A percentile compares a stretch with the other conserved stretches of the same genome.
Evolutionary conservation across 345 rosid genomes (phyloP).

Genomic region (Ailanthus altissimus): DNA sequence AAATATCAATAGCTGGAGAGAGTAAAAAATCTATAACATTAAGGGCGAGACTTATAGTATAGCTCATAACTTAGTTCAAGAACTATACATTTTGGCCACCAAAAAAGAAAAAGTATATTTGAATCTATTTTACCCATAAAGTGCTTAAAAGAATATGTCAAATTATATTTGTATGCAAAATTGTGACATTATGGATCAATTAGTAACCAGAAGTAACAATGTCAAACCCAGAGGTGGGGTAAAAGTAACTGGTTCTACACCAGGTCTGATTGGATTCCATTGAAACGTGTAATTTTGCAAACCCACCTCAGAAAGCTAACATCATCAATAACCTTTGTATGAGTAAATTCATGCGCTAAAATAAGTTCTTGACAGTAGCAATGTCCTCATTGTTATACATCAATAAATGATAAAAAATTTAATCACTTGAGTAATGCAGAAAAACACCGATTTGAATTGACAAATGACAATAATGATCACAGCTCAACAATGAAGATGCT

Average conservation of each 20-base stretch:
- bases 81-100: neutral
- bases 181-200: neutral
- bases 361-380: neutral
- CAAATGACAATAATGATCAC: neutral
- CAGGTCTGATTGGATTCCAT: neutral
- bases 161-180: neutral
- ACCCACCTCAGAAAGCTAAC: neutral
- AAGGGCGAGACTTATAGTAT: neutral
- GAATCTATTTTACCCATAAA: constrained; percentile 2
- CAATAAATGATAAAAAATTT: neutral
- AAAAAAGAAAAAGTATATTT: neutral
- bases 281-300: neutral
- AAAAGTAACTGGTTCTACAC: neutral
- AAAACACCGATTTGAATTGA: neutral
- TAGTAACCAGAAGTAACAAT: neutral
- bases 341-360: neutral
- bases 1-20: neutral
- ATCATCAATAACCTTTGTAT: neutral
- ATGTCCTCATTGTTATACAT: neutral
- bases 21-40: neutral
- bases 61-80: neutral
- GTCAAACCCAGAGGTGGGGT: neutral
- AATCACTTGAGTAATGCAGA: neutral
- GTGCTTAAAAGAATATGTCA: neutral
- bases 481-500: neutral